A percentile compares a stretch with the other conserved stretches of the same genome.
Conservation (phyloP, 306 rosid species). For the Benincasa hispida region DNA sequence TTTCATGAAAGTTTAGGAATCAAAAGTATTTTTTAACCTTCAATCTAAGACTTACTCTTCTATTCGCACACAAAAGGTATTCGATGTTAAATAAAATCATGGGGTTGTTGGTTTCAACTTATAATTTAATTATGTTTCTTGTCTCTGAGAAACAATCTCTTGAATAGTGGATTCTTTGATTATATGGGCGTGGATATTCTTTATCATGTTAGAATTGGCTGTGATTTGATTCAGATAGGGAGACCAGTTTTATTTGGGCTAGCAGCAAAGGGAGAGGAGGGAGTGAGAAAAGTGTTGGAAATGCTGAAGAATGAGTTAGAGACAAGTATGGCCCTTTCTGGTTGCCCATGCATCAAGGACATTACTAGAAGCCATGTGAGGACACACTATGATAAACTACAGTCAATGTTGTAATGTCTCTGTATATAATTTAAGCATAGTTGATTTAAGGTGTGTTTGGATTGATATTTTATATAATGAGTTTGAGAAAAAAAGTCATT, state of each 20-base stretch:
- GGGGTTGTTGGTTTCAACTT: neutral
- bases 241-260: conserved; percentile 38
- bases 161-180: neutral
- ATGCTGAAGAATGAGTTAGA: conserved; percentile 43
- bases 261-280: conserved; percentile 40
- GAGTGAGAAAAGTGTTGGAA: conserved; percentile 32
- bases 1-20: too few relatives aligned
- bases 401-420: conserved; percentile 25
- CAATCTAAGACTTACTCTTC: too few relatives aligned
- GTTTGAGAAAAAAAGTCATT: too few relatives aligned
- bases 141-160: neutral
- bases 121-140: neutral
- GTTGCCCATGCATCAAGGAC: conserved; percentile 29
- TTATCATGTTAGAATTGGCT: neutral
- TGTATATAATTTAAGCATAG: neutral
- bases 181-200: neutral
- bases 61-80: neutral
- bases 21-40: too few relatives aligned
- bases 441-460: too few relatives aligned
- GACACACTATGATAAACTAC: conserved; percentile 21
- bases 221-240: conserved; percentile 29
- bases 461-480: too few relatives aligned
- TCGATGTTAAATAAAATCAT: neutral
- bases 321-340: conserved; percentile 43
- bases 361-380: conserved; percentile 37